These are phyloP conservation scores for Cyberlindnera mississippiensis DNA, from an alignment of 805 yeast genomes.

Conservation along the genomic window DNA sequence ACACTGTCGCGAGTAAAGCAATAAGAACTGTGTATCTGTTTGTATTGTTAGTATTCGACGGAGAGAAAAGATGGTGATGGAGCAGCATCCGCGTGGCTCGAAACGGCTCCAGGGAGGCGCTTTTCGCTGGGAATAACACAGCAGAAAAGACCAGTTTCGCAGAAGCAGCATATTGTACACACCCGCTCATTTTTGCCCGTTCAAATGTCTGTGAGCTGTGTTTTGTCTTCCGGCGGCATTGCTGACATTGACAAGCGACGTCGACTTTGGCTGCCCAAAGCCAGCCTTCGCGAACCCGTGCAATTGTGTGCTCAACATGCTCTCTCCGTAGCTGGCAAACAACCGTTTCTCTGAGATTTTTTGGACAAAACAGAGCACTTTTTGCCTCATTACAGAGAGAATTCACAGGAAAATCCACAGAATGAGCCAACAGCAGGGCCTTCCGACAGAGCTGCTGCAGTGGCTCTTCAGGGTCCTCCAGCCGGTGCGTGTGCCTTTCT, in stretches of 20 bases:
- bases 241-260: too few relatives aligned
- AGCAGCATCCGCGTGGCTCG: too few relatives aligned
- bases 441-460: constrained; percentile 35
- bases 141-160: background rate
- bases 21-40: constrained; percentile 12
- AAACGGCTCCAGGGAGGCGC: too few relatives aligned
- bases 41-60: constrained; percentile 2
- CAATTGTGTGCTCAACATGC: background rate
- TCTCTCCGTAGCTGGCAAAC: too few relatives aligned
- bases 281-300: constrained; percentile 1
- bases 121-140: too few relatives aligned
- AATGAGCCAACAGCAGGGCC: constrained; percentile 9
- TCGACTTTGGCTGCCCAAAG: constrained; percentile 6
- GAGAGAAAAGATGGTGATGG: background rate
- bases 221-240: too few relatives aligned
- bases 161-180: background rate
- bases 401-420: background rate
- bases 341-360: too few relatives aligned
- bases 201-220: background rate
- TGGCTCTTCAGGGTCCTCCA: constrained; percentile 58
- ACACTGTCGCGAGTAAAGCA: constrained; percentile 23
- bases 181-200: constrained; percentile 12
- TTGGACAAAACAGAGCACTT: background rate
- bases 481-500: constrained; percentile 33
- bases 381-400: background rate